phyloP scores from a whole-genome alignment of 768 basidiomycete species.

The Tubosaeta sp. region DNA sequence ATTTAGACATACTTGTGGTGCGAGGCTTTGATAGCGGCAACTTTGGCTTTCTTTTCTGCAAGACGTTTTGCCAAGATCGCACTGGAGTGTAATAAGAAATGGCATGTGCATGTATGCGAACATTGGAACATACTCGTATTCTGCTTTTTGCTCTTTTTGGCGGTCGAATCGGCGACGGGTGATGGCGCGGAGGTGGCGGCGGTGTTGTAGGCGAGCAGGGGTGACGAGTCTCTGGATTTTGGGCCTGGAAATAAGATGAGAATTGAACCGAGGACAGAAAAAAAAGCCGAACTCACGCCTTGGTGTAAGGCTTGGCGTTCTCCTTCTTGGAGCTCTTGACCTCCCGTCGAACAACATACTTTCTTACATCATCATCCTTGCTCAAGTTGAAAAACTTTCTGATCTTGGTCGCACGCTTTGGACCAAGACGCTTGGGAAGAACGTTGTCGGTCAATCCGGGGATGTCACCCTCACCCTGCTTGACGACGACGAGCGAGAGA shows the following conservation, averaged over 20 bases:
- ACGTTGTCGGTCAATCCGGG: constrained; percentile 89
- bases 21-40: constrained; percentile 80
- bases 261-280: background rate
- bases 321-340: constrained; percentile 87
- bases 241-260: constrained; percentile 49
- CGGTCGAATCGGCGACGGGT: constrained; percentile 82
- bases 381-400: constrained; percentile 94
- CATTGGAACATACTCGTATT: constrained; percentile 69
- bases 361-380: constrained; percentile 98
- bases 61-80: constrained; percentile 82
- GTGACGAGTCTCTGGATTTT: constrained; percentile 98
- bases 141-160: constrained; percentile 93
- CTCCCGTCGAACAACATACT: constrained; percentile 93
- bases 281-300: constrained; percentile 66
- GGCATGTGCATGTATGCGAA: background rate
- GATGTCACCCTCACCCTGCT: constrained; percentile 89
- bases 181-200: constrained; percentile 86
- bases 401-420: constrained; percentile 97
- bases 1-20: constrained; percentile 63
- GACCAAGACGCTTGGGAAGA: constrained; percentile 92
- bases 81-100: constrained; percentile 29
- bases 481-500: constrained; percentile 89
- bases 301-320: constrained; percentile 89
- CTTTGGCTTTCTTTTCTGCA: constrained; percentile 90
- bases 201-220: constrained; percentile 91